Conservation (phyloP, 2,329 filamentous ascomycete genomes). For the Xylogone sp. region DNA sequence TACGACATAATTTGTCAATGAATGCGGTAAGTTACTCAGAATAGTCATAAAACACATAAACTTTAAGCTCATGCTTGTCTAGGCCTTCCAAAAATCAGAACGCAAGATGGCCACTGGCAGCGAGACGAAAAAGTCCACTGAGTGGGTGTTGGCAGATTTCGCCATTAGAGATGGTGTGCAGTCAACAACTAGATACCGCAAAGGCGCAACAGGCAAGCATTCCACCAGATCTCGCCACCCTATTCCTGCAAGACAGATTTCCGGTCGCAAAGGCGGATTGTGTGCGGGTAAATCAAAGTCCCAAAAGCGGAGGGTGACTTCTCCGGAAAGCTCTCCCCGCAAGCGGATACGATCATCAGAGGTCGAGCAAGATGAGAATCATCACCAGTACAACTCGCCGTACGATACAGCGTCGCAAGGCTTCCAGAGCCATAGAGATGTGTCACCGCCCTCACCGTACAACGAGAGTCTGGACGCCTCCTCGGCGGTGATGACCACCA, state of each 20-base stretch:
- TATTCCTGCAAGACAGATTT: constrained; percentile 23
- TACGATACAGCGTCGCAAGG: not conserved
- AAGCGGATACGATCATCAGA: not conserved
- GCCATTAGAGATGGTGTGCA: constrained; percentile 70
- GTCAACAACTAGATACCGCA: constrained; percentile 79
- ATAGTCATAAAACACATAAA: constrained; percentile 1
- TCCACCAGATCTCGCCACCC: constrained; percentile 31
- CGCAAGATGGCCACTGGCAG: constrained; percentile 30
- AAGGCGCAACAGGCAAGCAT: constrained; percentile 39
- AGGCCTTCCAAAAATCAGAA: constrained; percentile 54
- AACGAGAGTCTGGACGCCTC: not conserved
- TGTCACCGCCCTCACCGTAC: constrained; percentile 2
- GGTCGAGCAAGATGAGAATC: not conserved
- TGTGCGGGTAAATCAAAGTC: constrained; percentile 17
- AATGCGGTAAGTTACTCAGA: constrained; percentile 64
- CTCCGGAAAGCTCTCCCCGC: not conserved
- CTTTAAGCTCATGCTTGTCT: constrained; percentile 2
- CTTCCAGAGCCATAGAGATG: not conserved
- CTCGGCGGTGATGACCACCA: not conserved
- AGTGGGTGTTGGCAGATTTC: constrained; percentile 74
- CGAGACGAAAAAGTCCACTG: constrained; percentile 61
- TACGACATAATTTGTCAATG: constrained; percentile 94
- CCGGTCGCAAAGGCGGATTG: constrained; percentile 21
- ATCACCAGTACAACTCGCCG: not conserved
- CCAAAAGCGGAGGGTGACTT: constrained; percentile 11